phyloP scores from a whole-genome alignment of 1,139 yeast species.

The Yamadazyma oceani region DNA sequence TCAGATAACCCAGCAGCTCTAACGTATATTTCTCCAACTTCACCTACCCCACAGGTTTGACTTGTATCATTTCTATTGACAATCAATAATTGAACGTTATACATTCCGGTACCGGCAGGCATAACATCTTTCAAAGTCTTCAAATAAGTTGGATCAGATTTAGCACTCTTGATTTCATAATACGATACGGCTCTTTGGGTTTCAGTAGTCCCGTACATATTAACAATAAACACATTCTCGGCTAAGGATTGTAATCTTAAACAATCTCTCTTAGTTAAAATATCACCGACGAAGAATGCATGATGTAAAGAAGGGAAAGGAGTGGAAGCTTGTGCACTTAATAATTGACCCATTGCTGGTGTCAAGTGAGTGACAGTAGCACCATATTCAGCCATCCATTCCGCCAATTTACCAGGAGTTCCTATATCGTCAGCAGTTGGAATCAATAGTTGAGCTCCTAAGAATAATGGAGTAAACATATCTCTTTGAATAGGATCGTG shows the following conservation, averaged over 20 bases:
- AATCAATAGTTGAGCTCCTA: constrained; percentile 89
- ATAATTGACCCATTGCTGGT: constrained; percentile 98
- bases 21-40: constrained; percentile 96
- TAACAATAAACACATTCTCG: constrained; percentile 83
- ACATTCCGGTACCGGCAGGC: constrained; percentile 99
- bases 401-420: constrained; percentile 95
- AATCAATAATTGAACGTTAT: constrained; percentile 87
- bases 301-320: constrained; percentile 85
- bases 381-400: constrained; percentile 90
- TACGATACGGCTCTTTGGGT: constrained; percentile 97
- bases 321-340: constrained; percentile 94
- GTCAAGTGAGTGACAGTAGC: constrained; percentile 97
- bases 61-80: constrained; percentile 87
- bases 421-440: constrained; percentile 98
- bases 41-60: constrained; percentile 97
- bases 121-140: constrained; percentile 88
- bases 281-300: constrained; percentile 98
- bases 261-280: constrained; percentile 95
- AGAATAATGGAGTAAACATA: constrained; percentile 94
- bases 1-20: constrained; percentile 98
- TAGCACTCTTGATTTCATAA: constrained; percentile 79
- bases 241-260: constrained; percentile 89
- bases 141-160: constrained; percentile 69
- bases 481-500: constrained; percentile 99
- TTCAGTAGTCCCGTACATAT: constrained; percentile 99